These are phyloP conservation scores for Juncus inflexus DNA, from an alignment of 176 grass and related monocot species.

Conservation along the genomic window DNA sequence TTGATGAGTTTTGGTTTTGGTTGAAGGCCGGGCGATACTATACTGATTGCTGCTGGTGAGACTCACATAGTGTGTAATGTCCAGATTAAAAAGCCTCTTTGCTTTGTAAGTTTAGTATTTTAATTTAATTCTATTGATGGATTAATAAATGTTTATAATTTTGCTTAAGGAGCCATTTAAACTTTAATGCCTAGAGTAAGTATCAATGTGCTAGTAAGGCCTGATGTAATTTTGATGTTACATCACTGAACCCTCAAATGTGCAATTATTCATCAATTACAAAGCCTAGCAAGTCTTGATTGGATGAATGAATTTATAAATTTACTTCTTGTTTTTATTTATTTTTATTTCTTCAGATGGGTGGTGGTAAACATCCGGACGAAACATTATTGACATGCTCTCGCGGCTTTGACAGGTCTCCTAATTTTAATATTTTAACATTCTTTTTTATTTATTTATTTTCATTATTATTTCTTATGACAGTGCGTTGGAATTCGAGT, in stretches of 20 bases:
- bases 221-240: background rate
- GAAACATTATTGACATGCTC: constrained; percentile 92
- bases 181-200: background rate
- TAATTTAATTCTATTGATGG: constrained; percentile 15
- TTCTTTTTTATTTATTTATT: background rate
- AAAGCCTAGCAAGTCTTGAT: too few relatives aligned
- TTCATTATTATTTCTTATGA: background rate
- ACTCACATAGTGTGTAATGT: constrained; percentile 68
- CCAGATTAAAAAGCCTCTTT: constrained; percentile 94
- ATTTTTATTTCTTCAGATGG: constrained; percentile 58
- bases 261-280: too few relatives aligned
- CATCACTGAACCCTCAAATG: too few relatives aligned
- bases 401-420: constrained; percentile 85
- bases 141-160: background rate
- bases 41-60: constrained; percentile 74
- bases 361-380: constrained; percentile 73
- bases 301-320: background rate
- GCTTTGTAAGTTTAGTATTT: constrained; percentile 72
- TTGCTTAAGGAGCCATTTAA: background rate
- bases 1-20: constrained; percentile 16
- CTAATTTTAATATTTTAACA: constrained; percentile 19
- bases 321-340: constrained; percentile 15
- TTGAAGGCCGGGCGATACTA: constrained; percentile 95
- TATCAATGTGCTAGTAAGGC: background rate
- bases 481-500: constrained; percentile 83